Conservation (phyloP, 192 early-diverging fungal genomes). For the Coemansia erecta region DNA sequence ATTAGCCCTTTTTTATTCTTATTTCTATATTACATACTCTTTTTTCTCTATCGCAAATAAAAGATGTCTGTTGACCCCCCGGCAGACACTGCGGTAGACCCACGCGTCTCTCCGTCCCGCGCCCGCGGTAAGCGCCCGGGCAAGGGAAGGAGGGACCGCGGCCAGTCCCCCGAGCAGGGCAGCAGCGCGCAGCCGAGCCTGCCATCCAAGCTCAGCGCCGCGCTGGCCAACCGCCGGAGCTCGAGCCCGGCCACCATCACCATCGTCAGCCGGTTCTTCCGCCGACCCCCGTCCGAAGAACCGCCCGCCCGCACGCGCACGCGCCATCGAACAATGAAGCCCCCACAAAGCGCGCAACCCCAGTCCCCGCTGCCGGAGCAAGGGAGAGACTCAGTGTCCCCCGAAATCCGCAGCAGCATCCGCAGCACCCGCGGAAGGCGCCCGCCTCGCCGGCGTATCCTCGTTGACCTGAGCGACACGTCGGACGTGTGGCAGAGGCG, state of each 20-base stretch:
- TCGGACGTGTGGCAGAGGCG: slow-evolving; percentile 15
- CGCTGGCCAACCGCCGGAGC: not conserved
- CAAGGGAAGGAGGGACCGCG: not conserved
- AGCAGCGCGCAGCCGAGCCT: slow-evolving; percentile 1
- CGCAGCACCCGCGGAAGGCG: not conserved
- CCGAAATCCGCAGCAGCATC: too few relatives aligned
- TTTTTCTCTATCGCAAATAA: too few relatives aligned
- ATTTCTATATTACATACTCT: too few relatives aligned
- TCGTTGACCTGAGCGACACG: slow-evolving; percentile 12
- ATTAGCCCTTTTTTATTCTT: not conserved
- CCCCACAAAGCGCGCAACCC: too few relatives aligned
- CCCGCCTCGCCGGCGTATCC: slow-evolving; percentile 1
- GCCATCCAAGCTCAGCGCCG: not conserved
- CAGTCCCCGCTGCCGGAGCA: too few relatives aligned
- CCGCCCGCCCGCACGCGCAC: too few relatives aligned
- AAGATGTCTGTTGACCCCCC: not conserved
- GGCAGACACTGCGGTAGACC: not conserved
- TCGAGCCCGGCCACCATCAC: not conserved
- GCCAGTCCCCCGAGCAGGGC: not conserved
- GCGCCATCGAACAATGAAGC: too few relatives aligned
- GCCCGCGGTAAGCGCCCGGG: not conserved
- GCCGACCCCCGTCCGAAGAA: not conserved
- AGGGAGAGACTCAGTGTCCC: too few relatives aligned
- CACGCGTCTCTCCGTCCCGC: too few relatives aligned
- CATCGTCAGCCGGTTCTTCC: not conserved